Conservation (phyloP, 352 stramenopile species). For the Phytophthora uliginosa region DNA sequence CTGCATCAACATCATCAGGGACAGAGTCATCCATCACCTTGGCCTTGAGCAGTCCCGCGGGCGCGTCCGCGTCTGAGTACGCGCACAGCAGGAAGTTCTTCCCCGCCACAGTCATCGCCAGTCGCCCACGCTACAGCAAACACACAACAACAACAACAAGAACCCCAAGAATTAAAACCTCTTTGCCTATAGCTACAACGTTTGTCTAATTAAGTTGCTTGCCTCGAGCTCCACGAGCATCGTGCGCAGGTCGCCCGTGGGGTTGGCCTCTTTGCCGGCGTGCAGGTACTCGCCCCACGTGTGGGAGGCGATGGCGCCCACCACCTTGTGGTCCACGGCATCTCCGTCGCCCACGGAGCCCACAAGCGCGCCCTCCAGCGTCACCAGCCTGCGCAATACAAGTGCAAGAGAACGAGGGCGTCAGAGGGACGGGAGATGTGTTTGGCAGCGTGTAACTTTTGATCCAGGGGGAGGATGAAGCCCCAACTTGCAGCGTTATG, state of each 20-base stretch:
- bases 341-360: constrained; percentile 72
- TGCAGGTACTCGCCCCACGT: constrained; percentile 89
- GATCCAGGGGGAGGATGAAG: constrained; percentile 2
- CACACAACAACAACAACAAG: constrained; percentile 7
- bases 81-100: constrained; percentile 84
- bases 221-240: constrained; percentile 84
- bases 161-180: not conserved
- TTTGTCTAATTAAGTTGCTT: constrained; percentile 1
- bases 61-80: constrained; percentile 67
- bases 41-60: constrained; percentile 75
- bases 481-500: constrained; percentile 2
- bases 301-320: constrained; percentile 86
- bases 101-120: constrained; percentile 74
- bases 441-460: constrained; percentile 13
- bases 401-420: not conserved
- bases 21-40: constrained; percentile 53
- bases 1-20: not conserved
- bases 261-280: constrained; percentile 75
- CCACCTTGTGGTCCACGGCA: constrained; percentile 83
- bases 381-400: constrained; percentile 70
- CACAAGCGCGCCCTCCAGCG: constrained; percentile 86
- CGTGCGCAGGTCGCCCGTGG: constrained; percentile 59
- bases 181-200: not conserved
- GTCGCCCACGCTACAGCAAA: constrained; percentile 51
- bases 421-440: not conserved